Evolutionary conservation across 257 asterid species (phyloP), one percentile per base, ranked within the genome.

Genomic region (Salvia splendens): DNA sequence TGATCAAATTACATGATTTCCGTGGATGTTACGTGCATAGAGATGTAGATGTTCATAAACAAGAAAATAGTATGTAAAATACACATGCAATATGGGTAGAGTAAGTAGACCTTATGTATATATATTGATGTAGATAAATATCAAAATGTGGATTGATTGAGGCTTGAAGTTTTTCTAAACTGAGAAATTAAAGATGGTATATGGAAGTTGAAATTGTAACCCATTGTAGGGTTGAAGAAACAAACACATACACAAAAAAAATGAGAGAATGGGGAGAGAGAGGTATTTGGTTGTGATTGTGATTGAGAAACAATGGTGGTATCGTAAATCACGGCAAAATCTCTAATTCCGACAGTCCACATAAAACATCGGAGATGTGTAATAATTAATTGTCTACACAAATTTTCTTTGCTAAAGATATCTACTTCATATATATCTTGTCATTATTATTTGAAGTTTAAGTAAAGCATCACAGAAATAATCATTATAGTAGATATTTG

Each of bases 201-300:
- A 77, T 64, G 77, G 65, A 28, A 43, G 58, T 32, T 64, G 66
- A 71, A 73, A 71, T 20, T 10, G 10, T 71, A 66, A 54, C 72
- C 74, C 82, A 41, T 77, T 49, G 58, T 70, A 70, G 79, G 78
- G 77, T 42, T 67, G 67, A 62, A 65, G 58, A 47, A 20, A 68
- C 54, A 54, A 51, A 45, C 49, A 60, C 61, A 71, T 47, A 62
- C 50, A 75, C 56, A 63, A 45, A 63, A 62, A 1, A 24, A 24
- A n/a, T n/a, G 14, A 17, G 20, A 38, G 32, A 73, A 12, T 3
- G 28, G 52, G 61, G 64, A 68, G 52, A 69, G n/a, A 56, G 76
- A 61, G 54, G 68, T 54, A 66, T 45, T 64, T 74, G 52, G 52
- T 24, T 28, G 14, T 33, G 77, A 60, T 24, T 45, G 64, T 41